Conservation (phyloP, 208 protist genomes). For the Polymyxa betae region DNA sequence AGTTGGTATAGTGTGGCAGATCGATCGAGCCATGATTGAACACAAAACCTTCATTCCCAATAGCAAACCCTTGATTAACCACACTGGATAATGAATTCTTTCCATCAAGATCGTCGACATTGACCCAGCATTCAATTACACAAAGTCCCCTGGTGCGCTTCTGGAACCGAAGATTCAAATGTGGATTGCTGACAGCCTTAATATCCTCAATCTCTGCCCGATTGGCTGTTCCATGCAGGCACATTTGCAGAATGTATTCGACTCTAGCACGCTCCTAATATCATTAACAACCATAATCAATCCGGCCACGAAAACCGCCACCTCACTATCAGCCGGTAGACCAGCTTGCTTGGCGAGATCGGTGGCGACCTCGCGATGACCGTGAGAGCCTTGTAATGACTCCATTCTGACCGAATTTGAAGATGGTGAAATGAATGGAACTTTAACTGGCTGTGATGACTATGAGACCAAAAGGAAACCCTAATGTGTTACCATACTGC, state of each 20-base stretch:
- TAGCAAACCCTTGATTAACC: constrained; percentile 23
- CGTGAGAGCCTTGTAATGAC: not conserved
- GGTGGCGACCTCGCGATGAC: not conserved
- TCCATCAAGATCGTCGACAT: not conserved
- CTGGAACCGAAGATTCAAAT: constrained; percentile 43
- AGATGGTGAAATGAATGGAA: too few relatives aligned
- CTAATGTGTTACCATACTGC: too few relatives aligned
- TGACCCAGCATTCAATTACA: constrained; percentile 32
- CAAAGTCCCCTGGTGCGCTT: not conserved
- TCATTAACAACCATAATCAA: not conserved
- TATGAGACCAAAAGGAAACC: too few relatives aligned
- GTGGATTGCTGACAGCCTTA: constrained; percentile 40
- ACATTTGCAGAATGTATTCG: constrained; percentile 42
- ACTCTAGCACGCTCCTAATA: constrained; percentile 11
- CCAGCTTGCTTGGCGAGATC: not conserved
- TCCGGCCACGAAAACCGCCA: not conserved
- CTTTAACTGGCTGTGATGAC: too few relatives aligned
- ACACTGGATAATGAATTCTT: constrained; percentile 7
- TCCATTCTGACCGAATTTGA: too few relatives aligned
- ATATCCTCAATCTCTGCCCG: constrained; percentile 21
- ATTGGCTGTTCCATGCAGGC: not conserved
- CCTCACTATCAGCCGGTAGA: constrained; percentile 10
- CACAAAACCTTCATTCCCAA: not conserved
- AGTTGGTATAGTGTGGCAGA: not conserved
- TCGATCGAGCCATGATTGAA: constrained; percentile 27